Conservation (phyloP, 2,329 filamentous ascomycete genomes). For the Amphichorda felina region DNA sequence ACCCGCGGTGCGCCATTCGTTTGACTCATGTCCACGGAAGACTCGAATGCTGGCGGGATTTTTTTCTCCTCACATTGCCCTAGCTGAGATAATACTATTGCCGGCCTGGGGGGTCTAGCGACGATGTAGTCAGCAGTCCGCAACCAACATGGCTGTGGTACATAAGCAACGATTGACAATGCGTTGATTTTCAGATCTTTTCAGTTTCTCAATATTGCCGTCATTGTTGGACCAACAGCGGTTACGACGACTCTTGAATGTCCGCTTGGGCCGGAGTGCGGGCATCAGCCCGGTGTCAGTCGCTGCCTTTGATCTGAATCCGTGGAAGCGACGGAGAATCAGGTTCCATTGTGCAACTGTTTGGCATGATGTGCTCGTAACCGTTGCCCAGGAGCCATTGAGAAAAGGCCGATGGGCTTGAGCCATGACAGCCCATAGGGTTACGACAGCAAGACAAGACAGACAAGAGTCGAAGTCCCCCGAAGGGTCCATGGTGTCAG, state of each 20-base stretch:
- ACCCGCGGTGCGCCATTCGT: too few relatives aligned
- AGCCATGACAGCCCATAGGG: not conserved
- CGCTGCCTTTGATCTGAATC: slow-evolving; percentile 48
- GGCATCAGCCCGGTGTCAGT: slow-evolving; percentile 25
- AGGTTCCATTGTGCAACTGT: slow-evolving; percentile 3
- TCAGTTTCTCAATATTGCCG: slow-evolving; percentile 47
- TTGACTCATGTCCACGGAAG: too few relatives aligned
- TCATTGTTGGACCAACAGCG: slow-evolving; percentile 38
- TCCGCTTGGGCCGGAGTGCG: slow-evolving; percentile 7
- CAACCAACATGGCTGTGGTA: too few relatives aligned
- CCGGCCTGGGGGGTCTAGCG: too few relatives aligned
- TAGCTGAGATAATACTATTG: too few relatives aligned
- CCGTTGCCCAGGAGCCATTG: not conserved
- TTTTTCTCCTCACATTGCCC: too few relatives aligned
- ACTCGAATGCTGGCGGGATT: too few relatives aligned
- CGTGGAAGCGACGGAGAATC: slow-evolving; percentile 14
- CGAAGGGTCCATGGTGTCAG: slow-evolving; percentile 38
- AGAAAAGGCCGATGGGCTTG: not conserved
- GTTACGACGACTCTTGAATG: slow-evolving; percentile 23
- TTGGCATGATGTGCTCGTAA: not conserved
- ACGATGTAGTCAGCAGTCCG: too few relatives aligned
- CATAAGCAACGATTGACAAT: too few relatives aligned
- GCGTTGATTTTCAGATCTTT: slow-evolving; percentile 55
- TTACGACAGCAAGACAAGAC: not conserved
- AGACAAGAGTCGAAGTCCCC: slow-evolving; percentile 13